A percentile compares a stretch with the other conserved stretches of the same genome.
Conservation (phyloP, 768 basidiomycete species). For the Boletus vinaceobasis region DNA sequence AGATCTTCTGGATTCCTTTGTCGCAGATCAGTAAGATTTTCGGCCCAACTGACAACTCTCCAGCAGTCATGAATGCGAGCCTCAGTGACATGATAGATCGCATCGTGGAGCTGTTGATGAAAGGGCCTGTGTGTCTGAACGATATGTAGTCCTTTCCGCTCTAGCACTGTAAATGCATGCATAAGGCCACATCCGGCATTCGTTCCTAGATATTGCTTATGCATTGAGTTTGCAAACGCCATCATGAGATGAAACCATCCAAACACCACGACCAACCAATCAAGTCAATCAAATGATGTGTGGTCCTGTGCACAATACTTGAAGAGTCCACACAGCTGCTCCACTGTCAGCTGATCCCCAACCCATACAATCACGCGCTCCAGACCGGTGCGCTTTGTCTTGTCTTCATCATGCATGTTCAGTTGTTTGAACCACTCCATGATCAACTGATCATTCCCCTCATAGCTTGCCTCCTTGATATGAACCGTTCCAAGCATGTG, state of each 20-base stretch:
- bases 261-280: no score
- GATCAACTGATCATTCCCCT: slow-evolving; percentile 31
- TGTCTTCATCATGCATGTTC: slow-evolving; percentile 14
- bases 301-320: slow-evolving; percentile 13
- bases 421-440: no score
- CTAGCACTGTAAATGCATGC: not conserved
- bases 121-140: not conserved
- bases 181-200: no score
- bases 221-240: no score
- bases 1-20: not conserved
- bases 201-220: no score
- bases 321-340: slow-evolving; percentile 34
- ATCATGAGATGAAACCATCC: no score
- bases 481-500: slow-evolving; percentile 35
- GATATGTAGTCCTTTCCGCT: not conserved
- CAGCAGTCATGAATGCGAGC: not conserved
- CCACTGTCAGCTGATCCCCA: slow-evolving; percentile 39
- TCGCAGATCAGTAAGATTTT: not conserved
- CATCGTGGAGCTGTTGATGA: slow-evolving; percentile 1
- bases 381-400: slow-evolving; percentile 18
- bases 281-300: no score
- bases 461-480: slow-evolving; percentile 40
- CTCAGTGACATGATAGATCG: not conserved
- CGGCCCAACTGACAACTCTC: not conserved
- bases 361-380: slow-evolving; percentile 32